Evolutionary conservation across 805 yeast genomes (phyloP), one percentile per base, ranked within the genome.

Genomic region (Myxozyma kluyveri): DNA sequence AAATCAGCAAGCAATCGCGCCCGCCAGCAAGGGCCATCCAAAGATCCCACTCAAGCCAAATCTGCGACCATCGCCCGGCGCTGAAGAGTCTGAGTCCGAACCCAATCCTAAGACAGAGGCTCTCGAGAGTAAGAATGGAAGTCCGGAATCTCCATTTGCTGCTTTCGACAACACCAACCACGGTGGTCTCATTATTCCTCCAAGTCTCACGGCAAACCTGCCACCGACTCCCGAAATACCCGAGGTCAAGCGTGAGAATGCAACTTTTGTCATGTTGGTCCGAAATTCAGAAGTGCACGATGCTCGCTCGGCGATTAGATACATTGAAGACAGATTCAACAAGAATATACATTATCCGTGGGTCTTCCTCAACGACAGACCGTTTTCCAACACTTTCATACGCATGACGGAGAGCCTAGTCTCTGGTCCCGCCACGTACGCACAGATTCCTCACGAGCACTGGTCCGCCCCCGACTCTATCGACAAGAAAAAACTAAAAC

Each of bases 351-450:
- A 81, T 59, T 86, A 86, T 63, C 93, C 86, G 66, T 86, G 89
- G 88, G 83, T 85, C 2, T 86, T 87, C 61, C 67, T 86, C 43
- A 86, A 86, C 66, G 88, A 86, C 63, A 75, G 73, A 54, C 79
- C 77, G 2, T 86, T 86, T 65, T 64, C 74, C 33, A 74, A 72
- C 2, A 79, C 77, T 56, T 87, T 86, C 66, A 75, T 71, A 50
- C 64, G 68, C 24, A 66, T 72, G 23, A 76, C 84, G 1, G 55
- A 73, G 10, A 74, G 74, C 19, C 62, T 75, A 12, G 77, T 83
- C n/a, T 75, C 85, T 1, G 89, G 91, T 35, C 67, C 64, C 3
- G 78, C 81, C 33, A 75, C 76, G 50, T 87, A 82, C 64, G 95
- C 90, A 10, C 58, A 67, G 35, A 77, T 87, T 27, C 80, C 83